These are phyloP conservation scores for Ceratobasidium sp. DNA, from an alignment of 1,284 basidiomycete species.

Conservation along the genomic window DNA sequence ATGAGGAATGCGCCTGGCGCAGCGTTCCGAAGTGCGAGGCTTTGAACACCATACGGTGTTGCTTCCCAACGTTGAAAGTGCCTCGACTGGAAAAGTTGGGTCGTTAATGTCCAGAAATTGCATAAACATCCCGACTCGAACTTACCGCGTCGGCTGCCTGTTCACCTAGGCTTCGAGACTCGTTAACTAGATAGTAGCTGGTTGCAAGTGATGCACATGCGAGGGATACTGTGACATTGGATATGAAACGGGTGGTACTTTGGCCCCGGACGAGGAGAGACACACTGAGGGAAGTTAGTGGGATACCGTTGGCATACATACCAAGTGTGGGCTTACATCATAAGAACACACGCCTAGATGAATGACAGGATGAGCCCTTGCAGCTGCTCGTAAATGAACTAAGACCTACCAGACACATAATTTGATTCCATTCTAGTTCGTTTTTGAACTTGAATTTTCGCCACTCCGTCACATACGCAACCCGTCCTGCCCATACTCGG, in stretches of 20 bases:
- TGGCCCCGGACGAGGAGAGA: background rate
- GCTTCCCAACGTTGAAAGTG: slow-evolving; percentile 21
- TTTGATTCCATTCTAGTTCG: slow-evolving; percentile 21
- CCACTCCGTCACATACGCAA: slow-evolving; percentile 34
- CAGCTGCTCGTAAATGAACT: background rate
- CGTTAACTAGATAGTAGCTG: background rate
- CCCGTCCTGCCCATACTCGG: slow-evolving; percentile 5
- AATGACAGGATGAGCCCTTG: background rate
- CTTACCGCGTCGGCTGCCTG: slow-evolving; percentile 17
- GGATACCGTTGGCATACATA: background rate
- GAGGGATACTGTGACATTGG: background rate
- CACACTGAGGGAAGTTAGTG: background rate
- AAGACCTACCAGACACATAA: background rate
- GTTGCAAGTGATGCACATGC: background rate
- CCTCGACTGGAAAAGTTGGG: background rate
- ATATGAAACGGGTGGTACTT: background rate
- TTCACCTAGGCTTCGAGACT: slow-evolving; percentile 8
- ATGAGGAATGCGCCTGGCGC: slow-evolving; percentile 8
- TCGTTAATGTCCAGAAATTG: background rate
- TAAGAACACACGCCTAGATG: slow-evolving; percentile 4
- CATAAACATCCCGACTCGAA: background rate
- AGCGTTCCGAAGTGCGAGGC: slow-evolving; percentile 10
- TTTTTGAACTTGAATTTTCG: slow-evolving; percentile 12
- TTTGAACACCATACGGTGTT: background rate
- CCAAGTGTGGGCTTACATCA: slow-evolving; percentile 2